These are phyloP conservation scores for Gonapodya prolifera DNA, from an alignment of 192 early-diverging fungal genomes.

Conservation along the genomic window DNA sequence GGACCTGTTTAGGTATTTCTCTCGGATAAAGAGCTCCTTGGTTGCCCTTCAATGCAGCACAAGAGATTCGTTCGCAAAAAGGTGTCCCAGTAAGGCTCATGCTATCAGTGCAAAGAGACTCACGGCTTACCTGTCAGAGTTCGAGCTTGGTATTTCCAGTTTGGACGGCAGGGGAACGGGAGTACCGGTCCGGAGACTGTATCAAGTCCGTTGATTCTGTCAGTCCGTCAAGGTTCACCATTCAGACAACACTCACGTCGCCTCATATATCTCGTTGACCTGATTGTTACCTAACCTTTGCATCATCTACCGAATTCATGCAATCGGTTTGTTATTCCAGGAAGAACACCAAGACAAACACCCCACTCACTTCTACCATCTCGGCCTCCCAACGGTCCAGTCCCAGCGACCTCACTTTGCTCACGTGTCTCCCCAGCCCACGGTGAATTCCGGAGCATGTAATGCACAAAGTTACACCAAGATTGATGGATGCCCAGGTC, in stretches of 20 bases:
- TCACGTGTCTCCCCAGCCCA: conserved; percentile 69
- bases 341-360: not conserved
- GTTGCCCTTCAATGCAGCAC: not conserved
- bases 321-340: not conserved
- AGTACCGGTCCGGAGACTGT: conserved; percentile 16
- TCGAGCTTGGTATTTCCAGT: conserved; percentile 7
- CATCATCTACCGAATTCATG: conserved; percentile 40
- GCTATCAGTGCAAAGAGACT: not conserved
- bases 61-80: too few species aligned
- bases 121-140: not conserved
- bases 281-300: conserved; percentile 63
- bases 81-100: not conserved
- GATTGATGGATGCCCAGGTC: conserved; percentile 74
- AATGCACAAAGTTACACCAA: conserved; percentile 72
- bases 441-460: conserved; percentile 87
- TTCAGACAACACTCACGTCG: conserved; percentile 12
- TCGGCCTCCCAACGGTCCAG: conserved; percentile 83
- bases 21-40: not conserved
- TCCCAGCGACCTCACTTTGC: conserved; percentile 68
- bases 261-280: conserved; percentile 39
- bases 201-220: not conserved
- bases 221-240: too few species aligned
- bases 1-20: not conserved
- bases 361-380: conserved; percentile 8
- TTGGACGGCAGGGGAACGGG: conserved; percentile 16